Base-by-base conservation (phyloP, 106 monocot species). In the Dactylorhiza incarnata region DNA sequence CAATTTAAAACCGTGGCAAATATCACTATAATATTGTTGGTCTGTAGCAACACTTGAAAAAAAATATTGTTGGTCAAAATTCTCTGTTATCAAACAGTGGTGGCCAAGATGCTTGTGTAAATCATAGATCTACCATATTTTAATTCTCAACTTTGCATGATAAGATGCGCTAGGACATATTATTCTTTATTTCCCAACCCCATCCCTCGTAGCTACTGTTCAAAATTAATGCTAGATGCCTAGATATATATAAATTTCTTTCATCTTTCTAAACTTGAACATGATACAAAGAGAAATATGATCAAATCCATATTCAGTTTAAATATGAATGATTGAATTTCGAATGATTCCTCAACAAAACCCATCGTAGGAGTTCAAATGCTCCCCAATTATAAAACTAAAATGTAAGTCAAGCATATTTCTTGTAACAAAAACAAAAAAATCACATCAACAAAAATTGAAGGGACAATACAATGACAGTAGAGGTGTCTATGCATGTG, bases 351-450 rank as follows among this genome's bases (percentile, higher is more conserved):
- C 59, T 20, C 22, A 59, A 59, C 56, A 13, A 59, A 20, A 17
- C 58, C 20, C 52, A 53, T 53, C 52, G 12, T 53, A 14, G 52
- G 52, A 53, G 52, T 53, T 16, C 16, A 53, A 53, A 14, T 53
- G 12, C 16, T 53, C 12, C 52, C 12, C 5, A 53, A 53, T 16
- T 19, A 6, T 20, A 5, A 59, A 59, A 59, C 22, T 6, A 63
- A 25, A 63, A 63, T 2, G 24, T 63, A 63, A 25, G 24, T n/a
- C 10, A 26, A 25, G n/a, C 25, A 22, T 25, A 63, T 63, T 63
- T 63, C 25, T 25, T 63, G 62, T 25, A 63, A 63, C 63, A 63
- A 9, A 63, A 63, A 63, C 25, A 63, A 63, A 63, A 63, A 16
- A 24, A 63, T 25, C 22, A 6, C 63, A 25, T 12, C 3, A 3